Evolutionary conservation across 2,329 filamentous ascomycete genomes (phyloP).

Genomic region (Exophiala bonariae): DNA sequence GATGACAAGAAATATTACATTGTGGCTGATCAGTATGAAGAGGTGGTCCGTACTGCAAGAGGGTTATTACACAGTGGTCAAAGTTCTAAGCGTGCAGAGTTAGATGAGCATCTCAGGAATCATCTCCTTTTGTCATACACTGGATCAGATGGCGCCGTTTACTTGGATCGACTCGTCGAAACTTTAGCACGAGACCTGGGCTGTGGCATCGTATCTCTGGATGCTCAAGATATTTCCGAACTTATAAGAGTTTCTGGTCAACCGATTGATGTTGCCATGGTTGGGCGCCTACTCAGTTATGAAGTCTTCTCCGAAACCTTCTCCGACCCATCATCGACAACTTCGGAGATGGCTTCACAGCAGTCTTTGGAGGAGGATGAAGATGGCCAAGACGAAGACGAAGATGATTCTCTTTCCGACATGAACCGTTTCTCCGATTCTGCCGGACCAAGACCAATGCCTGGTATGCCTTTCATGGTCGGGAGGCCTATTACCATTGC

Average conservation of each 20-base stretch:
- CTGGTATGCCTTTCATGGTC: conserved; percentile 20
- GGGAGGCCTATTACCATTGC: conserved; percentile 20
- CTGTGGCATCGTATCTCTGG: conserved; percentile 43
- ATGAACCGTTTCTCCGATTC: conserved; percentile 16
- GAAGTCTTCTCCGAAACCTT: conserved; percentile 22
- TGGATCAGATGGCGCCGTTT: conserved; percentile 53
- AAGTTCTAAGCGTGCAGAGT: conserved; percentile 33
- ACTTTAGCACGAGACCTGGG: conserved; percentile 60
- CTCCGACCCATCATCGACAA: conserved; percentile 9
- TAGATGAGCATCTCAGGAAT: conserved; percentile 53
- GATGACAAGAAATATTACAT: conserved; percentile 21
- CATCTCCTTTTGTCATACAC: conserved; percentile 63
- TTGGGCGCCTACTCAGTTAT: conserved; percentile 26
- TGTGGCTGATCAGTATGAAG: conserved; percentile 23
- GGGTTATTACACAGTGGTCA: conserved; percentile 21
- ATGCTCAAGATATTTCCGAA: conserved; percentile 48
- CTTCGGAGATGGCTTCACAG: no score
- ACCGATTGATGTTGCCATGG: conserved; percentile 8
- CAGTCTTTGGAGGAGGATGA: not conserved
- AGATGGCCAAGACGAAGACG: conserved; percentile 23
- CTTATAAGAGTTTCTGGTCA: conserved; percentile 32
- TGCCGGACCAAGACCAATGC: conserved; percentile 4
- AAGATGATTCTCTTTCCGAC: conserved; percentile 13
- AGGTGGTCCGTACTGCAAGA: conserved; percentile 23
- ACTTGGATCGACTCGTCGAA: conserved; percentile 63